A percentile compares a stretch with the other conserved stretches of the same genome.
phyloP scores from a whole-genome alignment of 176 grass and related monocot species.

The Elymus sibiricus region DNA sequence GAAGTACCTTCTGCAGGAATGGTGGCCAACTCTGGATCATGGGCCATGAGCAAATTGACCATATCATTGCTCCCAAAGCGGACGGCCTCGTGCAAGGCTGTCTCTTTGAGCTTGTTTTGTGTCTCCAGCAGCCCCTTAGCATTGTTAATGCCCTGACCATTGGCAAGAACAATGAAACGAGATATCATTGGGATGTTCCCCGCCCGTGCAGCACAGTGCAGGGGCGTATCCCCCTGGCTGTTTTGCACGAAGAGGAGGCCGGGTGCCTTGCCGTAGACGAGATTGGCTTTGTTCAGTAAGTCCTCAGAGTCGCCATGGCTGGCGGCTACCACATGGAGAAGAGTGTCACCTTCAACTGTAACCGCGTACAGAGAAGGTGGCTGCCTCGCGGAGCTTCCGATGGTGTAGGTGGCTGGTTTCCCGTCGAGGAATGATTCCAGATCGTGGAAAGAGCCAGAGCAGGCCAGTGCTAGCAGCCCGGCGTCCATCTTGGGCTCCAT shows the following conservation, averaged over 20 bases:
- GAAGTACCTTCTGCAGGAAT: not conserved
- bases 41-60: not conserved
- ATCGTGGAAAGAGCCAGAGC: not conserved
- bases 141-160: too few relatives aligned
- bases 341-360: not conserved
- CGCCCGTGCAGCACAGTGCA: not conserved
- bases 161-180: not conserved
- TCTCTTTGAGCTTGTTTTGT: not conserved
- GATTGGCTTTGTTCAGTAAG: fast-evolving
- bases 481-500: not conserved
- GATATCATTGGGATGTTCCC: not conserved
- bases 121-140: not conserved
- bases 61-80: not conserved
- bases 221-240: not conserved
- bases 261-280: not conserved
- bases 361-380: not conserved
- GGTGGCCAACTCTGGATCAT: not conserved
- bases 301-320: not conserved
- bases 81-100: not conserved
- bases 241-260: not conserved
- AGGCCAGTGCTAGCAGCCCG: not conserved
- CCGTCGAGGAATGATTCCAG: not conserved
- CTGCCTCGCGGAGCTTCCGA: not conserved
- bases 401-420: too few relatives aligned
- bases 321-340: not conserved